Base-by-base conservation (phyloP, 345 rosid species). In the Leavenworthia alabamica region DNA sequence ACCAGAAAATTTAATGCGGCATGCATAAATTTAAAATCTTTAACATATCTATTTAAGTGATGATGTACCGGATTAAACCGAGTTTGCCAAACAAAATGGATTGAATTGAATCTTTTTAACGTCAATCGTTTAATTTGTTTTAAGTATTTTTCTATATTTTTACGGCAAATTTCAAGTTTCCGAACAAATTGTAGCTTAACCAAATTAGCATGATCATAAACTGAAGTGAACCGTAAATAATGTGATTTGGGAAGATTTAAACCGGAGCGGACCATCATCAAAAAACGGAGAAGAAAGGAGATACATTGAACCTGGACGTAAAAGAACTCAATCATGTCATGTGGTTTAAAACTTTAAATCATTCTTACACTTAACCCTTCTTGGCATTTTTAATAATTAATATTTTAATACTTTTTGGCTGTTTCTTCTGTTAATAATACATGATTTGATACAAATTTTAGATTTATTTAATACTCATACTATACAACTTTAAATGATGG, bases 301-400 rank as follows among this genome's bases (percentile, higher is more conserved):
- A 50, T 59, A 50, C 53, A 59, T 68, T 68, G 72, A 68, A 68
- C 65, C 53, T 68, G 15, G 72, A 68, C 66, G 28, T 22, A 3
- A 14, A 59, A 53, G 24, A 40, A 7, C 20, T 41, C 28, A 16
- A 40, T 42, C 37, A 29, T 20, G 47, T 46, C 45, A 19, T 46
- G 47, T 28, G 39, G 28, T 47, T 4, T 47, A 20, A 39, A 31
- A 4, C 53, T 13, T 27, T 11, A 33, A n/a, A 43, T 35, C 56
- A 62, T 15, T 66, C 48, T 26, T 13, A 20, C 1, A 20, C 2
- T 20, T 20, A 35, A 27, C 19, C 5, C n/a, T 40, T 31, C 5
- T 56, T 56, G 62, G 36, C 62, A 33, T 44, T 54, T 55, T 20
- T 27, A 6, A 54, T 66, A 44, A 66, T 47, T 66, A 49, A 43